Percentiles rank a stretch among this genome's conserved stretches.
phyloP scores from a whole-genome alignment of 805 yeast genomes.

The Suhomyces sp. region DNA sequence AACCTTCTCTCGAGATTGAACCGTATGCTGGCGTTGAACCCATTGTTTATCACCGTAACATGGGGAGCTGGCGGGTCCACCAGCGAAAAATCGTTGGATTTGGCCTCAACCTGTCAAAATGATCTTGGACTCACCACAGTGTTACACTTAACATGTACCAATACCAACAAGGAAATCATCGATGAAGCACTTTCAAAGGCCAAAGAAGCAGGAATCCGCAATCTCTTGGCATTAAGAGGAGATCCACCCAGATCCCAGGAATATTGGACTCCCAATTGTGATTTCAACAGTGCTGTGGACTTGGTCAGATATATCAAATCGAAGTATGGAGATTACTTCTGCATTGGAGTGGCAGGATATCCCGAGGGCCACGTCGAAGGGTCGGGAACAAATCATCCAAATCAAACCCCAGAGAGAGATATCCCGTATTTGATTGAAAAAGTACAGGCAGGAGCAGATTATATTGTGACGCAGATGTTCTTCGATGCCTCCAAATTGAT shows the following conservation, averaged over 20 bases:
- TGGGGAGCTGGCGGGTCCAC: slow-evolving; percentile 99
- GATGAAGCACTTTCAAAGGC: slow-evolving; percentile 78
- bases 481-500: slow-evolving; percentile 82
- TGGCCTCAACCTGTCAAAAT: slow-evolving; percentile 74
- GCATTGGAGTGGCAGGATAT: slow-evolving; percentile 96
- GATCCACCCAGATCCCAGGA: slow-evolving; percentile 87
- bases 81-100: slow-evolving; percentile 76
- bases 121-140: slow-evolving; percentile 86
- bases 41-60: slow-evolving; percentile 87
- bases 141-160: slow-evolving; percentile 94
- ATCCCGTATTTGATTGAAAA: slow-evolving; percentile 80
- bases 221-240: slow-evolving; percentile 90
- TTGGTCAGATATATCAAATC: slow-evolving; percentile 75
- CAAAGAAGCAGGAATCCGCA: slow-evolving; percentile 73
- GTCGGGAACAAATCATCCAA: slow-evolving; percentile 48
- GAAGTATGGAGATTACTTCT: slow-evolving; percentile 75
- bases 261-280: slow-evolving; percentile 53
- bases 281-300: slow-evolving; percentile 79
- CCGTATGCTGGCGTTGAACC: slow-evolving; percentile 86
- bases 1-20: slow-evolving; percentile 83
- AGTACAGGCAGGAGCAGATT: slow-evolving; percentile 92
- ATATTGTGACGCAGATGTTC: slow-evolving; percentile 86
- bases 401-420: slow-evolving; percentile 68
- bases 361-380: slow-evolving; percentile 98
- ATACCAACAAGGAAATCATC: slow-evolving; percentile 72